Conservation (phyloP, 495 filamentous ascomycete genomes). For the Penicillium verhagenii region DNA sequence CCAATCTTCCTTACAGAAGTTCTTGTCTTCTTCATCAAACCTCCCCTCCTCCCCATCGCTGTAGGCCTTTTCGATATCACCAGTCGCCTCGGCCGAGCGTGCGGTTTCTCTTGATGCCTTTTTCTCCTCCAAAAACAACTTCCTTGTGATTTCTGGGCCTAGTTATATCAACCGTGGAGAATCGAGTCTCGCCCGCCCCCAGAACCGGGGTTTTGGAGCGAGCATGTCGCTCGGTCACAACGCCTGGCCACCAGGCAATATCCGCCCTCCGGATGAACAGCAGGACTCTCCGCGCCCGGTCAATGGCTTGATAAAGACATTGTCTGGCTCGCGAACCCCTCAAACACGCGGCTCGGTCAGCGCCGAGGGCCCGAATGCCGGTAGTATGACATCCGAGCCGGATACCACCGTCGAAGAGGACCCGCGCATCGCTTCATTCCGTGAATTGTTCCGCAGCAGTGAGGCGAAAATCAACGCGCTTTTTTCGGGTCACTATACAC, state of each 20-base stretch:
- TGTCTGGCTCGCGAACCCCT: constrained; percentile 49
- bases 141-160: constrained; percentile 31
- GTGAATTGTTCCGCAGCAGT: constrained; percentile 55
- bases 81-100: constrained; percentile 14
- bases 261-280: constrained; percentile 46
- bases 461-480: constrained; percentile 60
- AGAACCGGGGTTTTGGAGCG: constrained; percentile 50
- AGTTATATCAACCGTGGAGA: constrained; percentile 46
- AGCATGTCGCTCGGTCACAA: constrained; percentile 54
- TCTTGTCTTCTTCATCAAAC: constrained; percentile 42
- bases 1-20: constrained; percentile 41
- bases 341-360: constrained; percentile 50
- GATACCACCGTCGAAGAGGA: constrained; percentile 62
- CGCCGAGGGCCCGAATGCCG: constrained; percentile 46
- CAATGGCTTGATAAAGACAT: constrained; percentile 48
- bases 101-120: constrained; percentile 35
- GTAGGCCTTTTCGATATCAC: constrained; percentile 32
- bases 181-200: constrained; percentile 48
- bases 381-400: constrained; percentile 48
- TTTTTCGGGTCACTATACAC: constrained; percentile 51
- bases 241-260: constrained; percentile 50
- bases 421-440: constrained; percentile 59
- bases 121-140: constrained; percentile 26
- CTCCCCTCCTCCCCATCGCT: constrained; percentile 35
- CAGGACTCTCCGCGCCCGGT: constrained; percentile 43